Evolutionary conservation across 202 grass and related monocot genomes (phyloP).

Genomic region (Digitaria exilis): DNA sequence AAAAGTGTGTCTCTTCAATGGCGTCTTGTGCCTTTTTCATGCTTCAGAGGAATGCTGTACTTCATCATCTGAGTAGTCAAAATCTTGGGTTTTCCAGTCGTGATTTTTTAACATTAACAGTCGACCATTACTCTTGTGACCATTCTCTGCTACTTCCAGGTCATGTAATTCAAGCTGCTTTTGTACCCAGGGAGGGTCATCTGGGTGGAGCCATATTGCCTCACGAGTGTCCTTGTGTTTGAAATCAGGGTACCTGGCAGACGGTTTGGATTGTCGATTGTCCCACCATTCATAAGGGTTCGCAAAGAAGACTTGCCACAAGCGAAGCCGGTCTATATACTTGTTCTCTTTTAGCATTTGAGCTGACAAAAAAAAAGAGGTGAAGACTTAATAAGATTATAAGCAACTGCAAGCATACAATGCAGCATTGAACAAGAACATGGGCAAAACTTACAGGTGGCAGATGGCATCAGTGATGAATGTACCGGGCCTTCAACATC

Average conservation of each 20-base stretch:
- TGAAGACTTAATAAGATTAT: neutral
- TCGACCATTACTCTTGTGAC: constrained; percentile 3
- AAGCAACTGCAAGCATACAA: neutral
- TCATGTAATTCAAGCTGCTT: constrained; percentile 72
- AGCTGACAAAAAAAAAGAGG: constrained; percentile 31
- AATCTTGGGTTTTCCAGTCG: constrained; percentile 62
- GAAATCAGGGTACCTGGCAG: constrained; percentile 55
- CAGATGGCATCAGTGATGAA: constrained; percentile 19
- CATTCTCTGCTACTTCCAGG: constrained; percentile 36
- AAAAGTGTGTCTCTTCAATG: neutral
- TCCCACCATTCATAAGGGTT: constrained; percentile 95
- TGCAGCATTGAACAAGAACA: constrained; percentile 1
- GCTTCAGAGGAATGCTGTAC: constrained; percentile 1
- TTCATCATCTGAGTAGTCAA: constrained; percentile 34
- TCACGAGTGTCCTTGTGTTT: constrained; percentile 75
- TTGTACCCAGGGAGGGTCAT: constrained; percentile 84
- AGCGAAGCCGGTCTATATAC: constrained; percentile 37
- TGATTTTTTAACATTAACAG: constrained; percentile 16
- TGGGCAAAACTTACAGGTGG: constrained; percentile 31
- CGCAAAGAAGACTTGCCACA: constrained; percentile 95
- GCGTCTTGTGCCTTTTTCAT: neutral
- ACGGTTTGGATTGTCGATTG: constrained; percentile 53
- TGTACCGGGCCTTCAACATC: constrained; percentile 2
- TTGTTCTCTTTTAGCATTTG: constrained; percentile 39
- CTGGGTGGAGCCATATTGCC: constrained; percentile 49